Conservation (phyloP, 2,329 filamentous ascomycete genomes). For the Drechslerella coelobrocha region DNA sequence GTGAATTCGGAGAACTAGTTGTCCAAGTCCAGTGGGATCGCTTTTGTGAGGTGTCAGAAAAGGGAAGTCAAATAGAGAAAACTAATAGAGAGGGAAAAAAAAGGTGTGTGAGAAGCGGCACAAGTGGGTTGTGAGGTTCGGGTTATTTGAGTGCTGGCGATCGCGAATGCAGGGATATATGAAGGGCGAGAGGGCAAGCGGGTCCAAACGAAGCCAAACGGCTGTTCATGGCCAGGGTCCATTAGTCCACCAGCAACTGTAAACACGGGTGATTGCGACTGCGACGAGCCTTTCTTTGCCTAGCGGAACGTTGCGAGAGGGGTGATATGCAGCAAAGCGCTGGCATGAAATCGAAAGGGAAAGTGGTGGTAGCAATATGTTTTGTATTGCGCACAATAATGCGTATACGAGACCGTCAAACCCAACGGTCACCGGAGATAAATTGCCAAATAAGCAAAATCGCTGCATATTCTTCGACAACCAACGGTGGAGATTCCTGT, state of each 20-base stretch:
- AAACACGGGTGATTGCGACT: slow-evolving; percentile 36
- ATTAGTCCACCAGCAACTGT: slow-evolving; percentile 10
- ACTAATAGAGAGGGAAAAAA: not conserved
- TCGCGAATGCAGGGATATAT: slow-evolving; percentile 30
- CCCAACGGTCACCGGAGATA: slow-evolving; percentile 36
- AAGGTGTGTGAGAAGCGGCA: slow-evolving; percentile 22
- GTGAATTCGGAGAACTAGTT: slow-evolving; percentile 23
- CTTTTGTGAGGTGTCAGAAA: slow-evolving; percentile 24
- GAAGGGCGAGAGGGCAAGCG: slow-evolving; percentile 34
- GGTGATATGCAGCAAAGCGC: slow-evolving; percentile 16
- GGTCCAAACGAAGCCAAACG: slow-evolving; percentile 14
- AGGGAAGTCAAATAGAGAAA: slow-evolving; percentile 46
- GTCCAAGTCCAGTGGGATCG: slow-evolving; percentile 19
- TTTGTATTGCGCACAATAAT: slow-evolving; percentile 6
- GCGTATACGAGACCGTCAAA: slow-evolving; percentile 13
- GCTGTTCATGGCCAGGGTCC: slow-evolving; percentile 14
- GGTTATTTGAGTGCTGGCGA: slow-evolving; percentile 19
- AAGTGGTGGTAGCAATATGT: slow-evolving; percentile 3
- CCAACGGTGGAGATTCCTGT: slow-evolving; percentile 10
- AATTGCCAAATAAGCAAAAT: slow-evolving; percentile 43
- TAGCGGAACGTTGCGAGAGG: slow-evolving; percentile 32
- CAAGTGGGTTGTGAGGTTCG: slow-evolving; percentile 21
- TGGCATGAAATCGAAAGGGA: slow-evolving; percentile 16
- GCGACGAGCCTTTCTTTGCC: slow-evolving; percentile 40
- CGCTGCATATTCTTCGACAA: slow-evolving; percentile 29